Evolutionary conservation across 208 protist species (phyloP), one percentile per base, ranked within the genome.

Genomic region (Trypanosoma scelopori): DNA sequence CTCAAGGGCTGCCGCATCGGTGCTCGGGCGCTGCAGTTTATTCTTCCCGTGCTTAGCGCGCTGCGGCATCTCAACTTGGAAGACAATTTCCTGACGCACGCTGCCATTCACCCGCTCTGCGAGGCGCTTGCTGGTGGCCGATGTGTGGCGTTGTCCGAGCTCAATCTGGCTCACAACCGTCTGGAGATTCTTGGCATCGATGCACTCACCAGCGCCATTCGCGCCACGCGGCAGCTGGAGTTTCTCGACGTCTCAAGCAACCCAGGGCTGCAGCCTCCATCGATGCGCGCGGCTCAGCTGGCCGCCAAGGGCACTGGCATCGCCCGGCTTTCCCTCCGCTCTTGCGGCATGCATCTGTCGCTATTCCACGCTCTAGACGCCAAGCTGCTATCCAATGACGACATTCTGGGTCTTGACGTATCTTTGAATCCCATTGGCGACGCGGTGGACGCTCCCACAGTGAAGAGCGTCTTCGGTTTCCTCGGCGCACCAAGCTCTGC

Each of bases 211-310:
- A 60, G 51, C 12, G 47, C 65, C 27, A 25, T 66, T 12, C 22
- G 32, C 3, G 13, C 42, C 16, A 20, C 42, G 12, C 56, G 37
- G 30, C 18, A 46, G n/a, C 53, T 66, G 15, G 7, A 22, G 16
- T 12, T 25, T 18, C 49, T 76, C 9, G 63, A 71, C 39, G 68
- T 76, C 51, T 72, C 64, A 18, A 65, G 62, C 9, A 76, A 76
- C 53, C 70, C 70, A 5, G 59, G 62, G 12, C 7, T 57, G 22
- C 23, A 12, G n/a, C 30, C 63, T 3, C 55, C 47, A 7, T 64
- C 55, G 13, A 45, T 15, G 53, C 25, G 55, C 39, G 68, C 71
- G 41, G 11, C 13, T 47, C n/a, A 47, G 9, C 53, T 76, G 11
- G 45, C 66, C 18, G n/a, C 62, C 5, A 51, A 45, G 46, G 51